Evolutionary conservation across 2,329 filamentous ascomycete genomes (phyloP).

Genomic region (Rhexocercosporidium sp.): DNA sequence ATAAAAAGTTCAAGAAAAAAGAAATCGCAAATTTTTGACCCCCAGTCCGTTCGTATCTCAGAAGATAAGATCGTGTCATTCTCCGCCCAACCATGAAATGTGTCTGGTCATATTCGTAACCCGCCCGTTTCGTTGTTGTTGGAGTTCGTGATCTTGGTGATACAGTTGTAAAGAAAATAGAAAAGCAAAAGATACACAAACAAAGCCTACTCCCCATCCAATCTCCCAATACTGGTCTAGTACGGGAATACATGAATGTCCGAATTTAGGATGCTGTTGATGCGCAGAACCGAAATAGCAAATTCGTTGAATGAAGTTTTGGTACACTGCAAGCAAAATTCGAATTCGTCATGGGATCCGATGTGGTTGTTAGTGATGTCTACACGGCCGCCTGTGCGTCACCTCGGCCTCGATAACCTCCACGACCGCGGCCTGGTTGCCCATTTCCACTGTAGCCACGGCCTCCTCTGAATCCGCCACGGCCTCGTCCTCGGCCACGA

Average conservation of each 20-base stretch:
- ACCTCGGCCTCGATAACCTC: constrained; percentile 38
- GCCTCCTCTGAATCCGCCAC: constrained; percentile 46
- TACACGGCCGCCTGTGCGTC: constrained; percentile 34
- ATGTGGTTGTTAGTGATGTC: constrained; percentile 22
- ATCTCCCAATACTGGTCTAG: constrained; percentile 7
- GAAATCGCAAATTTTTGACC: constrained; percentile 16
- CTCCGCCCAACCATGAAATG: constrained; percentile 29
- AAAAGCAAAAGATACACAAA: constrained; percentile 28
- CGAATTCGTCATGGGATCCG: constrained; percentile 26
- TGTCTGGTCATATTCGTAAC: constrained; percentile 31
- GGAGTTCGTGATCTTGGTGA: constrained; percentile 35
- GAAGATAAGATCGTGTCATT: constrained; percentile 20
- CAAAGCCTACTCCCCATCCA: constrained; percentile 21
- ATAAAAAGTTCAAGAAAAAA: constrained; percentile 1
- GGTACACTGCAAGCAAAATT: constrained; percentile 36
- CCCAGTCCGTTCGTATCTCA: constrained; percentile 23
- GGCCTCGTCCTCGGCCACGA: constrained; percentile 70
- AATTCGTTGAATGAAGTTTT: constrained; percentile 36
- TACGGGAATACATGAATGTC: constrained; percentile 1
- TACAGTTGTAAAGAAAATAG: constrained; percentile 36
- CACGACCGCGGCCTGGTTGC: constrained; percentile 34
- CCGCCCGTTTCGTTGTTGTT: constrained; percentile 25
- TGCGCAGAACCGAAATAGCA: constrained; percentile 29
- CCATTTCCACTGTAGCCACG: constrained; percentile 27
- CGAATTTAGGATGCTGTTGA: constrained; percentile 15